These are phyloP conservation scores for Dinochytrium kinnereticum DNA, from an alignment of 371 early-diverging fungal genomes.

Conservation along the genomic window DNA sequence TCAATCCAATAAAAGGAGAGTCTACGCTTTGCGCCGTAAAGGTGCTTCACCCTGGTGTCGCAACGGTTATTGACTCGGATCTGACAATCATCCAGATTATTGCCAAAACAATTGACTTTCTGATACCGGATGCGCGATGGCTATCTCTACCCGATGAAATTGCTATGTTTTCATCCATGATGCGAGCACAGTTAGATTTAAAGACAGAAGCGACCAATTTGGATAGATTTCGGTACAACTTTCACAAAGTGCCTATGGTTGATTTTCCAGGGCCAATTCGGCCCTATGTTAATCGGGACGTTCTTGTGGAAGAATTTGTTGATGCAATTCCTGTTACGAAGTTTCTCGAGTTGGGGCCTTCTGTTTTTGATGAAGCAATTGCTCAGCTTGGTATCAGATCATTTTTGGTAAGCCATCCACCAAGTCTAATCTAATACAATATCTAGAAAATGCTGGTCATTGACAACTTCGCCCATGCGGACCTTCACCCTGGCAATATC, in stretches of 20 bases:
- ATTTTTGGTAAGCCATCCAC: conserved; percentile 53
- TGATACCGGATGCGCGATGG: conserved; percentile 81
- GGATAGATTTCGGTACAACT: conserved; percentile 71
- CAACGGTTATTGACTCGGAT: conserved; percentile 73
- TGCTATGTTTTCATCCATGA: conserved; percentile 85
- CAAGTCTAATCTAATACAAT: background rate
- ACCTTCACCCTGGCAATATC: conserved; percentile 93
- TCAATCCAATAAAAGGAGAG: background rate
- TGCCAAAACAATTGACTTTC: conserved; percentile 64
- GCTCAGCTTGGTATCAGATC: conserved; percentile 76
- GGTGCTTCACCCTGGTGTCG: conserved; percentile 88
- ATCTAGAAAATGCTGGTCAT: conserved; percentile 81
- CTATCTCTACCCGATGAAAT: conserved; percentile 89
- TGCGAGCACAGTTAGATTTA: conserved; percentile 89
- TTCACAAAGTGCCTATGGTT: conserved; percentile 51
- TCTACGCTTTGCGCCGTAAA: conserved; percentile 73
- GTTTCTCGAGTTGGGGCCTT: conserved; percentile 64
- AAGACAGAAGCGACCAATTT: conserved; percentile 82
- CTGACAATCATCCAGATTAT: conserved; percentile 76
- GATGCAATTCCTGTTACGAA: conserved; percentile 76
- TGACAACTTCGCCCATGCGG: conserved; percentile 93
- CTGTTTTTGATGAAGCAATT: conserved; percentile 70
- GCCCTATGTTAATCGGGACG: conserved; percentile 65
- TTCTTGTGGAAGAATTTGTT: conserved; percentile 84
- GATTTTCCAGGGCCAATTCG: conserved; percentile 74